phyloP scores from a whole-genome alignment of 2,329 filamentous ascomycete genomes.

The Penicillium sp. region DNA sequence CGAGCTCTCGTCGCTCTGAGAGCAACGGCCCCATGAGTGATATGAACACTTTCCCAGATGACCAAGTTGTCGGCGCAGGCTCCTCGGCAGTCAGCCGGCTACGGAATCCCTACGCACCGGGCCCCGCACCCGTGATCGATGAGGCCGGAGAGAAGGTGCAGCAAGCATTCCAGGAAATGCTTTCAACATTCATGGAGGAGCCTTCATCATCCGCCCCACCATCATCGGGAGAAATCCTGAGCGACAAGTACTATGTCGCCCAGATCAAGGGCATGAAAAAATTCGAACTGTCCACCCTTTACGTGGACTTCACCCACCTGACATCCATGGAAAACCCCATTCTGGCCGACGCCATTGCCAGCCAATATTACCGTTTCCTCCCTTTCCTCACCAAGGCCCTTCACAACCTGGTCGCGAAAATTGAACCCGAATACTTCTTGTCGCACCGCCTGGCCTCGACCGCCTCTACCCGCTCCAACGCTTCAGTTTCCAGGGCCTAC shows the following conservation, averaged over 20 bases:
- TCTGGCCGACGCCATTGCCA: conserved; percentile 81
- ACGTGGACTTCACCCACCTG: conserved; percentile 75
- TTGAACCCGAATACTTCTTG: conserved; percentile 91
- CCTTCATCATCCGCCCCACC: conserved; percentile 54
- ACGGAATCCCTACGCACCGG: conserved; percentile 51
- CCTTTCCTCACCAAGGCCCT: conserved; percentile 87
- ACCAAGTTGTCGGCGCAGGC: conserved; percentile 59
- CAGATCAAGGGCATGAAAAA: conserved; percentile 65
- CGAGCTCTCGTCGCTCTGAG: conserved; percentile 57
- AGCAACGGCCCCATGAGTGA: conserved; percentile 57
- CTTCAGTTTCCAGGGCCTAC: conserved; percentile 61
- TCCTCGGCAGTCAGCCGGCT: conserved; percentile 51
- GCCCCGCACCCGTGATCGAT: conserved; percentile 61
- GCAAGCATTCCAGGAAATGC: conserved; percentile 62
- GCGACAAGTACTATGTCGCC: conserved; percentile 66
- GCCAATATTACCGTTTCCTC: conserved; percentile 91
- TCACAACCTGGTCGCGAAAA: conserved; percentile 90
- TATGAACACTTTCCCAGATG: conserved; percentile 60
- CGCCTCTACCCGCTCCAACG: conserved; percentile 66
- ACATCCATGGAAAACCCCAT: conserved; percentile 74
- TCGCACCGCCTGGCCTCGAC: conserved; percentile 84
- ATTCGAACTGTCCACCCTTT: conserved; percentile 65
- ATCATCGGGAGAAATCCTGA: conserved; percentile 57
- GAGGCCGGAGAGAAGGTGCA: conserved; percentile 63
- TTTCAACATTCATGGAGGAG: conserved; percentile 63